phyloP scores from a whole-genome alignment of 2,329 filamentous ascomycete genomes.

The Juglanconis oblonga region DNA sequence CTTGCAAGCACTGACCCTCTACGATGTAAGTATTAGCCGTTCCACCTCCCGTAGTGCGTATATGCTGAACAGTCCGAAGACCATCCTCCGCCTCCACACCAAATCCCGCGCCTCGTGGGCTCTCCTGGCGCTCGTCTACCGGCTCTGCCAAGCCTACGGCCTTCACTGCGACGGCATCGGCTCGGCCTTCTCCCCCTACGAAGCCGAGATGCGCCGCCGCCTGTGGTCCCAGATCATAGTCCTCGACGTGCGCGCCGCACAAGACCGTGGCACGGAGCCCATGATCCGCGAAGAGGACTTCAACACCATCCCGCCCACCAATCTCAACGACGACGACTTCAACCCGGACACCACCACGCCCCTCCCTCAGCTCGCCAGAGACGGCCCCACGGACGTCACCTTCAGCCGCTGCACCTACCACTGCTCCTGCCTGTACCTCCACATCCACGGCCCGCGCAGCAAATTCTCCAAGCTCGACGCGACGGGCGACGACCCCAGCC shows the following conservation, averaged over 20 bases:
- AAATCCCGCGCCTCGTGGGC: conserved; percentile 40
- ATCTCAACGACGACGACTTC: conserved; percentile 53
- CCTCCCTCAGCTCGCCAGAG: conserved; percentile 25
- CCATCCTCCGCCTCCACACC: conserved; percentile 36
- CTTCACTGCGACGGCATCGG: conserved; percentile 42
- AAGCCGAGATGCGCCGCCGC: conserved; percentile 58
- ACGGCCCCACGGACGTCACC: conserved; percentile 39
- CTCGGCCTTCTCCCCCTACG: conserved; percentile 41
- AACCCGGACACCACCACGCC: conserved; percentile 34
- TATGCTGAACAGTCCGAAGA: conserved; percentile 16
- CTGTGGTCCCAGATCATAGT: conserved; percentile 63
- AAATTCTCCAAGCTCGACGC: conserved; percentile 17
- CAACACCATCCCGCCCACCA: conserved; percentile 47
- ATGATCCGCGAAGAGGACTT: conserved; percentile 40
- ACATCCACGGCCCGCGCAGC: conserved; percentile 33
- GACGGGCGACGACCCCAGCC: not conserved
- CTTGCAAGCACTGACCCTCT: conserved; percentile 40
- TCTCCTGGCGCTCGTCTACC: conserved; percentile 37
- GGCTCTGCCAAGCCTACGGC: conserved; percentile 40
- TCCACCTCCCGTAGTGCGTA: not conserved
- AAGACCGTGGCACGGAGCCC: conserved; percentile 49
- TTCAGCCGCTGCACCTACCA: conserved; percentile 39
- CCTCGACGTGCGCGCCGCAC: conserved; percentile 54
- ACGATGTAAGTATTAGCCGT: conserved; percentile 28
- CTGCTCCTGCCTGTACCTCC: conserved; percentile 37